phyloP scores from a whole-genome alignment of 768 basidiomycete genomes.

The Lactarius pseudohatsudake region DNA sequence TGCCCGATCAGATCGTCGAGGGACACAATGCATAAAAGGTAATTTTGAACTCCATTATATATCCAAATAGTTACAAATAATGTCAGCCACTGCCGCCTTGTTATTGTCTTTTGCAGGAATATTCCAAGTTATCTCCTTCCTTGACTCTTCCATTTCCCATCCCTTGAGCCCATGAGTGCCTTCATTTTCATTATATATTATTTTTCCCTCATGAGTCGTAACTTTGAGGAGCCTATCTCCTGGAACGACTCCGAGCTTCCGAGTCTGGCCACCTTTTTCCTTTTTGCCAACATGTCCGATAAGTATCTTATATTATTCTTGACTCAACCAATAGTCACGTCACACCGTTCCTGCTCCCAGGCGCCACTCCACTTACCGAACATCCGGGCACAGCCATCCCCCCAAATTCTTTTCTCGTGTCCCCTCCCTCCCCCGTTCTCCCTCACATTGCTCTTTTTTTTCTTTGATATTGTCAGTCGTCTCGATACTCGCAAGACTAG shows the following conservation, averaged over 20 bases:
- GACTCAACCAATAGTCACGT: background rate
- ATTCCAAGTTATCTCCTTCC: slow-evolving; percentile 24
- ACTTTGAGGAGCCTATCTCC: background rate
- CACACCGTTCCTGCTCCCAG: background rate
- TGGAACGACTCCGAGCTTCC: slow-evolving; percentile 5
- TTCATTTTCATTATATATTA: slow-evolving; percentile 1
- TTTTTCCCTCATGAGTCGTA: slow-evolving; percentile 25
- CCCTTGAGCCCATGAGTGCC: slow-evolving; percentile 19
- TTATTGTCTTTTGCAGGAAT: slow-evolving; percentile 30
- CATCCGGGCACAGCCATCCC: background rate
- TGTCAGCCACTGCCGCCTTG: slow-evolving; percentile 29
- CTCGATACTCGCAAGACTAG: background rate
- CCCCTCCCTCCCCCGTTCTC: background rate
- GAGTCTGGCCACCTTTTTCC: slow-evolving; percentile 7
- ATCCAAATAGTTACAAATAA: slow-evolving; percentile 23
- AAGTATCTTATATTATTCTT: background rate
- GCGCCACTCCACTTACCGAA: slow-evolving; percentile 24
- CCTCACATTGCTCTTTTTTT: background rate
- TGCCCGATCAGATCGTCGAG: slow-evolving; percentile 30
- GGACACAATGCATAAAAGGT: slow-evolving; percentile 12
- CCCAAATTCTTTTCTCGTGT: background rate
- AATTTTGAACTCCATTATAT: slow-evolving; percentile 24
- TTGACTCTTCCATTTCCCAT: slow-evolving; percentile 25
- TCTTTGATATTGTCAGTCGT: background rate
- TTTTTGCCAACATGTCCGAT: background rate